These are phyloP conservation scores for Microdochium bolleyi DNA, from an alignment of 2,329 filamentous ascomycete species.

Conservation along the genomic window DNA sequence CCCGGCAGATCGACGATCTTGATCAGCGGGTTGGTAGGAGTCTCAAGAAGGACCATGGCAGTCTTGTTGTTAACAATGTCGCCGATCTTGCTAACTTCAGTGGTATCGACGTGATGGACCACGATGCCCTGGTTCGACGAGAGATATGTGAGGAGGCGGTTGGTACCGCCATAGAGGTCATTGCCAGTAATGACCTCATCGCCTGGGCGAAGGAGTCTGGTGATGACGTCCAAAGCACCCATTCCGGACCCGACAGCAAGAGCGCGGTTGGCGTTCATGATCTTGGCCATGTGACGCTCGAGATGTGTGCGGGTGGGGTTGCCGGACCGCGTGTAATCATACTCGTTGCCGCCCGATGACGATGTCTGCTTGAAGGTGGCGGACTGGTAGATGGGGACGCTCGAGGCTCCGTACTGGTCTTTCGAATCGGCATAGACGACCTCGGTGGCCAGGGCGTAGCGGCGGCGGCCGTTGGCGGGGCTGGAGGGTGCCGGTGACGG, in stretches of 20 bases:
- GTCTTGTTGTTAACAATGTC: constrained; percentile 70
- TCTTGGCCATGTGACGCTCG: constrained; percentile 94
- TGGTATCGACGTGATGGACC: constrained; percentile 96
- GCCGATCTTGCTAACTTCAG: constrained; percentile 62
- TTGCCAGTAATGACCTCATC: constrained; percentile 97
- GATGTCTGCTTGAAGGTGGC: constrained; percentile 96
- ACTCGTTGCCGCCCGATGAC: constrained; percentile 74
- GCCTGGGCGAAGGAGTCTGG: constrained; percentile 78
- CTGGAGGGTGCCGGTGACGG: constrained; percentile 91
- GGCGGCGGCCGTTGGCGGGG: constrained; percentile 69
- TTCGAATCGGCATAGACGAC: constrained; percentile 92
- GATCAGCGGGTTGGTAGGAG: constrained; percentile 94
- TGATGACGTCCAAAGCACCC: constrained; percentile 95
- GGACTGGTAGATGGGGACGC: constrained; percentile 95
- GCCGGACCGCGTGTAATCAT: constrained; percentile 96
- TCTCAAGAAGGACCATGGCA: constrained; percentile 91
- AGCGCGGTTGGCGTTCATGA: constrained; percentile 90
- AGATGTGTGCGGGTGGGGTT: constrained; percentile 95
- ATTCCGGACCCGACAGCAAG: constrained; percentile 94
- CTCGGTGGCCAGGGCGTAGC: constrained; percentile 92
- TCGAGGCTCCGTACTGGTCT: constrained; percentile 95
- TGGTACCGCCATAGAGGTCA: constrained; percentile 92
- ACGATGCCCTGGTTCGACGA: constrained; percentile 83
- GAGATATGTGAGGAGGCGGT: constrained; percentile 87
- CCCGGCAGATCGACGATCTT: constrained; percentile 90